phyloP scores from a whole-genome alignment of 768 basidiomycete genomes.

The Tulasnella sp. region DNA sequence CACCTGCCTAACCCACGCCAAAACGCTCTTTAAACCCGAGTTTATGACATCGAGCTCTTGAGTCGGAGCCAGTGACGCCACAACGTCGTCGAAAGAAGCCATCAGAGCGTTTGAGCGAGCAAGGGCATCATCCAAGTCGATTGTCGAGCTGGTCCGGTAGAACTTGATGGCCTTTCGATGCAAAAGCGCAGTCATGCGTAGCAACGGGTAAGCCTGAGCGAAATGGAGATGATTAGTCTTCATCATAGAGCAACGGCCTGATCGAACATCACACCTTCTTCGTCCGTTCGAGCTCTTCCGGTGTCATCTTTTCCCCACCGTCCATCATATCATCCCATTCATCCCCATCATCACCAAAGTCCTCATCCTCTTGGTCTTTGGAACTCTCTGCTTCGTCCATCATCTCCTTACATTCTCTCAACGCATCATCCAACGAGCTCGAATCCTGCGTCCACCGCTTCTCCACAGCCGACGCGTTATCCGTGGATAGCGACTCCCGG shows the following conservation, averaged over 20 bases:
- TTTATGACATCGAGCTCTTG: background rate
- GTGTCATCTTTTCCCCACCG: slow-evolving; percentile 6
- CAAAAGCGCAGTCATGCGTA: background rate
- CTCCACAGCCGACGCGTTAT: slow-evolving; percentile 18
- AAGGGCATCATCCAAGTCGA: slow-evolving; percentile 6
- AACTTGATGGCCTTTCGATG: slow-evolving; percentile 15
- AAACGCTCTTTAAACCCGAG: background rate
- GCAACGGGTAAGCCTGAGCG: slow-evolving; percentile 1
- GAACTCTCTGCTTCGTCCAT: background rate
- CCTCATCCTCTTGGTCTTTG: slow-evolving; percentile 11
- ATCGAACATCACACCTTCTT: slow-evolving; percentile 13
- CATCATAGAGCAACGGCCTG: background rate
- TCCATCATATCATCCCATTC: background rate
- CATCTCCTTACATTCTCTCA: slow-evolving; percentile 21
- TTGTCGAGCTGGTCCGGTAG: background rate
- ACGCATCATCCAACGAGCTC: slow-evolving; percentile 20
- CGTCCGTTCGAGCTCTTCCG: slow-evolving; percentile 11
- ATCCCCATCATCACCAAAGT: slow-evolving; percentile 8
- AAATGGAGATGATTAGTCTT: background rate
- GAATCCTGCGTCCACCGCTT: slow-evolving; percentile 17
- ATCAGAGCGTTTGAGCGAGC: background rate
- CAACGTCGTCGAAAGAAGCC: slow-evolving; percentile 19
- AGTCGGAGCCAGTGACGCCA: slow-evolving; percentile 13
- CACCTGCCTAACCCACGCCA: background rate
- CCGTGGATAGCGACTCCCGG: slow-evolving; percentile 11